phyloP scores from a whole-genome alignment of 2,329 filamentous ascomycete genomes.

The Epichloe gansuensis region DNA sequence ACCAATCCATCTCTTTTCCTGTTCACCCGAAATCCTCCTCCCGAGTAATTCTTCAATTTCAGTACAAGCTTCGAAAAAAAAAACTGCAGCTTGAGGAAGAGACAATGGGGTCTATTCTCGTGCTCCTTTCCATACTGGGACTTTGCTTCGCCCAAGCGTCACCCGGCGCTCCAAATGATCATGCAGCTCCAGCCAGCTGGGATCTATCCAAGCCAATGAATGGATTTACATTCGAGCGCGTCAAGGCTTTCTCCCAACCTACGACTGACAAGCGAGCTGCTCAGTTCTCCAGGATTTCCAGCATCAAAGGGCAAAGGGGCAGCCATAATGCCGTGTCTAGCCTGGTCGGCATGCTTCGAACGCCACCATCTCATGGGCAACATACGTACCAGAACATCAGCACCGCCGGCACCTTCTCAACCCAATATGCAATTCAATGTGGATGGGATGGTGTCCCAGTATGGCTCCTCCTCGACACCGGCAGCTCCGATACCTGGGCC shows the following conservation, averaged over 20 bases:
- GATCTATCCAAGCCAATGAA: constrained; percentile 24
- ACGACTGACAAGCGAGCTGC: constrained; percentile 16
- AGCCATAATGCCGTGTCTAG: constrained; percentile 19
- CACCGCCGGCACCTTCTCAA: constrained; percentile 24
- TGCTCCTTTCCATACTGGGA: constrained; percentile 5
- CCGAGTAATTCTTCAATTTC: too few relatives aligned
- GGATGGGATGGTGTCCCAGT: constrained; percentile 25
- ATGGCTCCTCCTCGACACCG: constrained; percentile 36
- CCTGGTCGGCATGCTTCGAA: constrained; percentile 13
- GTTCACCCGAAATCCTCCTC: too few relatives aligned
- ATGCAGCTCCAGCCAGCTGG: constrained; percentile 10
- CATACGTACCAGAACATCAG: constrained; percentile 25
- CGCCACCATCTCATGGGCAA: constrained; percentile 9
- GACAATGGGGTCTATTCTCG: background rate
- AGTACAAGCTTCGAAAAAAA: too few relatives aligned
- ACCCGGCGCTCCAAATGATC: background rate
- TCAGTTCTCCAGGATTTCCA: constrained; percentile 22
- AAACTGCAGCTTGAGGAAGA: background rate
- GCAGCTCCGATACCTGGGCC: constrained; percentile 40
- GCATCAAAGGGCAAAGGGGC: constrained; percentile 13
- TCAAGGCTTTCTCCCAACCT: constrained; percentile 15
- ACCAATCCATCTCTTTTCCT: too few relatives aligned
- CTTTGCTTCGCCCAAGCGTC: constrained; percentile 2
- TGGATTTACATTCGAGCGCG: constrained; percentile 24
- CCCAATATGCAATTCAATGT: constrained; percentile 29